Conservation (phyloP, 495 filamentous ascomycete species). For the Pyrenula massariospora region DNA sequence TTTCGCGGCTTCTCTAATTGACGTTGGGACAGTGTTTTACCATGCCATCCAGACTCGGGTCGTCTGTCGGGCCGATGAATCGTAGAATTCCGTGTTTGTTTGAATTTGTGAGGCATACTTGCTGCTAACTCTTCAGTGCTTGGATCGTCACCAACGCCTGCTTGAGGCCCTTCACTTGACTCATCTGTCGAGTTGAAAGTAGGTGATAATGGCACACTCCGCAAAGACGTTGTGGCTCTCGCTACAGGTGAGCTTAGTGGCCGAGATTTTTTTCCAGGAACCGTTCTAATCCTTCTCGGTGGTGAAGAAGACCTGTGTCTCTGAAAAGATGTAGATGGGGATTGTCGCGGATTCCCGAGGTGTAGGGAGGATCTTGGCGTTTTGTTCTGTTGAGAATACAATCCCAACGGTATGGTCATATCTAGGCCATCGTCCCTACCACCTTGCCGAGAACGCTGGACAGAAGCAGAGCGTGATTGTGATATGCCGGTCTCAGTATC, state of each 20-base stretch:
- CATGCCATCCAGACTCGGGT: not conserved
- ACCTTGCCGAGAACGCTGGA: not conserved
- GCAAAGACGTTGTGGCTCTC: not conserved
- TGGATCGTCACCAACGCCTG: not conserved
- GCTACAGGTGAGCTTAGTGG: not conserved
- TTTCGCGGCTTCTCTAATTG: not conserved
- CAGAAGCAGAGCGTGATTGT: not conserved
- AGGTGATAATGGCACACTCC: not conserved
- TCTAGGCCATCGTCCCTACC: not conserved
- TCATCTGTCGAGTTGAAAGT: not conserved
- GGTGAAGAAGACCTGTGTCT: not conserved
- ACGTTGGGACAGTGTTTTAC: not conserved
- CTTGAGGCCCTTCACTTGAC: not conserved
- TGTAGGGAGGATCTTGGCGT: not conserved
- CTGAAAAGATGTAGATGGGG: not conserved
- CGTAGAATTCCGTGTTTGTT: not conserved
- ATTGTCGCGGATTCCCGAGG: not conserved
- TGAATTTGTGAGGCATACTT: not conserved
- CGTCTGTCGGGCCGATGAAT: not conserved
- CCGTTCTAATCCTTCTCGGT: not conserved
- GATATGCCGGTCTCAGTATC: not conserved
- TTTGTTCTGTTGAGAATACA: not conserved
- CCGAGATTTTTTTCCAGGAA: not conserved
- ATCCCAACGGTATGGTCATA: not conserved
- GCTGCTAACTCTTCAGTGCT: not conserved